Percentiles rank a stretch among this genome's conserved stretches.
phyloP scores from a whole-genome alignment of 2,329 filamentous ascomycete species.

The Xenoacremonium recifei region DNA sequence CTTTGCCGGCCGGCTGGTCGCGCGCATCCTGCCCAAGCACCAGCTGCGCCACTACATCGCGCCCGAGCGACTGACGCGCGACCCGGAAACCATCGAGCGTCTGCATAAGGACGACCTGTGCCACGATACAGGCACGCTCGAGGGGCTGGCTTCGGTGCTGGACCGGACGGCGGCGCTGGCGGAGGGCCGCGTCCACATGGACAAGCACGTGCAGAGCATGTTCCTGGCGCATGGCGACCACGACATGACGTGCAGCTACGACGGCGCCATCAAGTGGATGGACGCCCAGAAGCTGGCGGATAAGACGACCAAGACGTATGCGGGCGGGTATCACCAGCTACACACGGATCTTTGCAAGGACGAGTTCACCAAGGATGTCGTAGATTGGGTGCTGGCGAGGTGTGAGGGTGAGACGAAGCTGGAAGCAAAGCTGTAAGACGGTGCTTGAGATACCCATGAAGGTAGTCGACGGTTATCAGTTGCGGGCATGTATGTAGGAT shows the following conservation, averaged over 20 bases:
- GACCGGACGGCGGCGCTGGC: conserved; percentile 67
- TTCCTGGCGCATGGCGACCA: conserved; percentile 75
- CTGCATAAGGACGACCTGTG: conserved; percentile 67
- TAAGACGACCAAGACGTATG: conserved; percentile 69
- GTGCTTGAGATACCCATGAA: too few relatives aligned
- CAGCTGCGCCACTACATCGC: conserved; percentile 68
- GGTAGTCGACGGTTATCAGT: too few relatives aligned
- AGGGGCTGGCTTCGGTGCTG: conserved; percentile 73
- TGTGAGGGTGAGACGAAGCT: conserved; percentile 8
- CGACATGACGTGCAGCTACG: conserved; percentile 68
- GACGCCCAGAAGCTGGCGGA: conserved; percentile 60
- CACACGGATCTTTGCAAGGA: conserved; percentile 58
- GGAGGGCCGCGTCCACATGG: conserved; percentile 50
- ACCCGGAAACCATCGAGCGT: conserved; percentile 59
- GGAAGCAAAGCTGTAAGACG: too few relatives aligned
- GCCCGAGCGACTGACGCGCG: conserved; percentile 63
- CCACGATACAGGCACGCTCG: conserved; percentile 84
- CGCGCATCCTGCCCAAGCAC: conserved; percentile 62
- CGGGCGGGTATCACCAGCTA: conserved; percentile 76
- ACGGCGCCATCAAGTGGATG: conserved; percentile 63
- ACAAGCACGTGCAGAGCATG: conserved; percentile 58
- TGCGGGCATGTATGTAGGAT: too few relatives aligned
- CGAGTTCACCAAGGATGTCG: conserved; percentile 58
- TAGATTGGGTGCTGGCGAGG: conserved; percentile 62
- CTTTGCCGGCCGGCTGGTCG: conserved; percentile 63